Conservation (phyloP, 2,329 filamentous ascomycete species). For the Xylaria arbuscula region DNA sequence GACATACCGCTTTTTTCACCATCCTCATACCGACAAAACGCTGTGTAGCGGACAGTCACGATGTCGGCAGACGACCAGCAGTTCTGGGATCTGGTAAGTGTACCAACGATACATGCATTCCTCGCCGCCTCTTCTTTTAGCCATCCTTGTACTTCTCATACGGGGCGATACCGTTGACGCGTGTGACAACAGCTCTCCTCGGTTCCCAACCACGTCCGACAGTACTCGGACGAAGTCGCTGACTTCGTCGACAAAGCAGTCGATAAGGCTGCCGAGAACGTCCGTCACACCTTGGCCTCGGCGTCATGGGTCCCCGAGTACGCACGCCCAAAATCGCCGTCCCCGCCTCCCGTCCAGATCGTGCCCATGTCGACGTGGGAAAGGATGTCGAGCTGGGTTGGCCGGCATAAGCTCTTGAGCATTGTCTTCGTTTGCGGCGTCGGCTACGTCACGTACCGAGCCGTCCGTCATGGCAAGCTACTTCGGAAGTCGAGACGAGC, state of each 20-base stretch:
- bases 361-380: conserved; percentile 57
- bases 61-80: conserved; percentile 86
- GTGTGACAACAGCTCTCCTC: conserved; percentile 59
- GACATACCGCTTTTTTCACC: neutral
- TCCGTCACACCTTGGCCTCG: conserved; percentile 76
- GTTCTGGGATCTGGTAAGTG: conserved; percentile 78
- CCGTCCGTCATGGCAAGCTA: conserved; percentile 64
- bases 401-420: conserved; percentile 77
- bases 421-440: conserved; percentile 77
- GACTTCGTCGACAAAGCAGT: conserved; percentile 85
- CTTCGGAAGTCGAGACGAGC: conserved; percentile 78
- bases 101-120: neutral
- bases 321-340: conserved; percentile 69
- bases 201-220: conserved; percentile 71
- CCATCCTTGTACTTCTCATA: neutral
- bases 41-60: conserved; percentile 46
- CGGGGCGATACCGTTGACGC: neutral
- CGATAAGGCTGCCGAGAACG: conserved; percentile 75
- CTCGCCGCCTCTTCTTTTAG: neutral
- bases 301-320: conserved; percentile 79
- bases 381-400: conserved; percentile 76
- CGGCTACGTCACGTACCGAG: conserved; percentile 70
- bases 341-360: conserved; percentile 52
- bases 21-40: conserved; percentile 1
- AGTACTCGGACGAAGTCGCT: conserved; percentile 78